These are phyloP conservation scores for Cyclotella cryptica DNA, from an alignment of 108 stramenopile genomes.

Conservation along the genomic window DNA sequence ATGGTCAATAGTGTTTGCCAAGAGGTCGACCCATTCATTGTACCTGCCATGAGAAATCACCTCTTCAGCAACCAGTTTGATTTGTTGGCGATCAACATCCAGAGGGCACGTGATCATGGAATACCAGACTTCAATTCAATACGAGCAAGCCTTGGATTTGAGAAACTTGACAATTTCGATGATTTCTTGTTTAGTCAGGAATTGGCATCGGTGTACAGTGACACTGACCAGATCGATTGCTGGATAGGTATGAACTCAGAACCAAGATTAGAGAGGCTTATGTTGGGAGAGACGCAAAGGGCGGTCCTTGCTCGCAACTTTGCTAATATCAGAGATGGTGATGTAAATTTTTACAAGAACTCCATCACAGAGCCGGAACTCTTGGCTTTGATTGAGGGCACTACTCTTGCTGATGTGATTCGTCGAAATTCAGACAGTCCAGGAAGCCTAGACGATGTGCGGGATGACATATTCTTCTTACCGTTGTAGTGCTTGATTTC, in stretches of 20 bases:
- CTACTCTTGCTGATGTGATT: slow-evolving; percentile 39
- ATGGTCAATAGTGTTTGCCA: slow-evolving; percentile 27
- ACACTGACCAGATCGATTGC: slow-evolving; percentile 43
- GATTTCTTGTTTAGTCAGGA: slow-evolving; percentile 36
- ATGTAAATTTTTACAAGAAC: slow-evolving; percentile 34
- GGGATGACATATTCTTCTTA: slow-evolving; percentile 29
- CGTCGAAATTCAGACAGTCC: slow-evolving; percentile 36
- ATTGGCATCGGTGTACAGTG: slow-evolving; percentile 34
- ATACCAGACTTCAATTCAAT: slow-evolving; percentile 46
- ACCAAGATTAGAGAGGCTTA: slow-evolving; percentile 29
- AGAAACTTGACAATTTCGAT: slow-evolving; percentile 31
- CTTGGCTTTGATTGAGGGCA: slow-evolving; percentile 27
- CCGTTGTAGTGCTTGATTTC: too few relatives aligned
- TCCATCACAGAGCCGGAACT: slow-evolving; percentile 19
- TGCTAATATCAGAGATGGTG: slow-evolving; percentile 41
- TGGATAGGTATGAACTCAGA: slow-evolving; percentile 46
- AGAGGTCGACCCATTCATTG: slow-evolving; percentile 38
- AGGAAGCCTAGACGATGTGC: slow-evolving; percentile 37
- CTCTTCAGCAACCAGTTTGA: slow-evolving; percentile 28
- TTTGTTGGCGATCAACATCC: slow-evolving; percentile 34
- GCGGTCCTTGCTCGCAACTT: slow-evolving; percentile 42
- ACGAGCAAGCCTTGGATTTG: slow-evolving; percentile 34
- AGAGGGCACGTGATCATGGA: slow-evolving; percentile 44
- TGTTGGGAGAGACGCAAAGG: slow-evolving; percentile 39
- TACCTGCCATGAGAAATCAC: slow-evolving; percentile 37